phyloP scores from a whole-genome alignment of 768 basidiomycete genomes.

The Tricholoma hemisulphureum region DNA sequence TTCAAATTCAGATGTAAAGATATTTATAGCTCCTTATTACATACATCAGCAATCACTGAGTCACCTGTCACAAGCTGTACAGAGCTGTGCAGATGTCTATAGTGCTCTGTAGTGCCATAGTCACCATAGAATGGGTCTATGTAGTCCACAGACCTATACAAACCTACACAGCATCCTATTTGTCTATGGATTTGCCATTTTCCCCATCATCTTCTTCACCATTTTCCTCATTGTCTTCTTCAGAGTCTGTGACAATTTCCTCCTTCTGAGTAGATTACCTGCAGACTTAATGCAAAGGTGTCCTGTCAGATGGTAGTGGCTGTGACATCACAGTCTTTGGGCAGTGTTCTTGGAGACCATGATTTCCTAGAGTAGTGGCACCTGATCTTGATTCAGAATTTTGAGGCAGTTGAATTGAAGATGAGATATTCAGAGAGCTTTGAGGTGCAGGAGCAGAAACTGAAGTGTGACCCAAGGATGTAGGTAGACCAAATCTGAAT shows the following conservation, averaged over 20 bases:
- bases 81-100: neutral
- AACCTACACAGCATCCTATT: neutral
- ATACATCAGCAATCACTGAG: neutral
- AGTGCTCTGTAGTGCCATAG: neutral
- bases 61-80: neutral
- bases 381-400: too few species aligned
- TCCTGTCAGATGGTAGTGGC: neutral
- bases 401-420: neutral
- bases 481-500: neutral
- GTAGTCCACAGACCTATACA: neutral
- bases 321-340: neutral
- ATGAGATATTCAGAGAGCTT: neutral
- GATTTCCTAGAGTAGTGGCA: neutral
- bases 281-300: neutral
- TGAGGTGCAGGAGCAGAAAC: neutral
- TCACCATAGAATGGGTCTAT: neutral
- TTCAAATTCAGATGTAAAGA: too few species aligned
- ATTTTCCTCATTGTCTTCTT: neutral
- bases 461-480: neutral
- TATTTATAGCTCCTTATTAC: too few species aligned
- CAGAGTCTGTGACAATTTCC: neutral
- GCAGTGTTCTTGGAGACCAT: neutral
- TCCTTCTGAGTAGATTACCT: neutral
- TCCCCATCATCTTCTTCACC: too few species aligned
- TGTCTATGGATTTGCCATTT: neutral